Percentiles rank a stretch among this genome's conserved stretches.
These are phyloP conservation scores for Diplodia sapinea DNA, from an alignment of 2,329 filamentous ascomycete genomes.

Conservation along the genomic window DNA sequence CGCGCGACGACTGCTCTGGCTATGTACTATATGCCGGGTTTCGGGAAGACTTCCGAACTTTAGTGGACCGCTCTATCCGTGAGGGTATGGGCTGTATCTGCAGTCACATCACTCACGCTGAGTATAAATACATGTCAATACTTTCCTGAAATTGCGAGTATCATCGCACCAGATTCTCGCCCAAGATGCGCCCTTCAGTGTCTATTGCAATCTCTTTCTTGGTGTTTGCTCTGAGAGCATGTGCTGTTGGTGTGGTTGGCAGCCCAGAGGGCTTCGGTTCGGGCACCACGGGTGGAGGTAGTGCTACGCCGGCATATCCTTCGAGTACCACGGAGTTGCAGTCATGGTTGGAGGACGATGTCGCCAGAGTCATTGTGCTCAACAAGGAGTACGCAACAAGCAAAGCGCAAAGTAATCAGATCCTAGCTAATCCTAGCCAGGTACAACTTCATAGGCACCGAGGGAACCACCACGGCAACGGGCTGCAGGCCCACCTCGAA, in stretches of 20 bases:
- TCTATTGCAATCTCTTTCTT: conserved; percentile 4
- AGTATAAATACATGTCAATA: conserved; percentile 13
- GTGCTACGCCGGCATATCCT: conserved; percentile 60
- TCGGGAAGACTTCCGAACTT: conserved; percentile 13
- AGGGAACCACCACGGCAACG: conserved; percentile 59
- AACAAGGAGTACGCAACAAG: conserved; percentile 48
- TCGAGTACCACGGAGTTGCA: conserved; percentile 61
- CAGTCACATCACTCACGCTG: background rate
- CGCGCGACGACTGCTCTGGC: background rate
- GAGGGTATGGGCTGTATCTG: background rate
- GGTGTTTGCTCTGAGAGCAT: conserved; percentile 19
- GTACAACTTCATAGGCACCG: conserved; percentile 62
- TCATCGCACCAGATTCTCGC: background rate
- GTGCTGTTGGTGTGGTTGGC: conserved; percentile 38
- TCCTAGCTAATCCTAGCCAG: conserved; percentile 28
- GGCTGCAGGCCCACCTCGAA: conserved; percentile 62
- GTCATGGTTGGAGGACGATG: conserved; percentile 62
- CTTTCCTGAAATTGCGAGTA: background rate
- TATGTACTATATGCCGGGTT: conserved; percentile 25
- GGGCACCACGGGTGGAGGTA: conserved; percentile 67
- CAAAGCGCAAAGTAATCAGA: conserved; percentile 36
- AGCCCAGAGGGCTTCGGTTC: conserved; percentile 56
- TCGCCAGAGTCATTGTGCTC: conserved; percentile 64
- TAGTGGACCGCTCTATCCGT: conserved; percentile 7
- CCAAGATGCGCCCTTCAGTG: conserved; percentile 6